Evolutionary conservation across 495 filamentous ascomycete genomes (phyloP).

Genomic region (Penicillium coprophilum): DNA sequence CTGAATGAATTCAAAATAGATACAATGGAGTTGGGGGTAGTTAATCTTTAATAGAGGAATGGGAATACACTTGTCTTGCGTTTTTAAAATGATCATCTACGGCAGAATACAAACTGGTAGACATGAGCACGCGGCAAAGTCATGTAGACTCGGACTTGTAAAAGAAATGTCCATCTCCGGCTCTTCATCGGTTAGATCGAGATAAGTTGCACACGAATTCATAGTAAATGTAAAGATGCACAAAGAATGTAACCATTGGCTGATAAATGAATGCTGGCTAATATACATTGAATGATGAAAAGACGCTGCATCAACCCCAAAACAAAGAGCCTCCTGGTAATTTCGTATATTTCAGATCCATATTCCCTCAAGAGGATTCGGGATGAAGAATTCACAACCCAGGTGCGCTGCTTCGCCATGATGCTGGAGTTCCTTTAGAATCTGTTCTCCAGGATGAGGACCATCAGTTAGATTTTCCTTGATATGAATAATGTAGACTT

Average conservation of each 20-base stretch:
- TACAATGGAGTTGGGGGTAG: neutral
- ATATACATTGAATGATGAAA: neutral
- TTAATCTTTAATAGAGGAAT: neutral
- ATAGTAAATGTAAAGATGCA: neutral
- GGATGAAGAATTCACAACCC: slow-evolving; percentile 78
- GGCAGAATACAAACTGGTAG: neutral
- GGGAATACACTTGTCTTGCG: neutral
- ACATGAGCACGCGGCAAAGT: neutral
- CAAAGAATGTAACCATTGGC: neutral
- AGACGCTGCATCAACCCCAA: neutral
- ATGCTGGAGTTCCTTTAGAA: slow-evolving; percentile 63
- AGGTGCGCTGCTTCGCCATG: slow-evolving; percentile 60
- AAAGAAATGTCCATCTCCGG: too few species aligned
- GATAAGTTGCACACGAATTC: neutral
- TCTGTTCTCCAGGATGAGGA: slow-evolving; percentile 58
- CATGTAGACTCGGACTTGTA: neutral
- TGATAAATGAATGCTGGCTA: neutral
- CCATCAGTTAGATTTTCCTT: slow-evolving; percentile 74
- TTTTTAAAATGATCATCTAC: neutral
- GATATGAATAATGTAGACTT: slow-evolving; percentile 78
- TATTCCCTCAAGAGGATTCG: slow-evolving; percentile 53
- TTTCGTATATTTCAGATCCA: slow-evolving; percentile 26
- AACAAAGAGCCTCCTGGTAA: neutral
- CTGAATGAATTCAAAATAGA: neutral
- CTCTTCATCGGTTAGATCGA: neutral